Conservation (phyloP, 164 flowering plant species). For the Amborella trichopoda region DNA sequence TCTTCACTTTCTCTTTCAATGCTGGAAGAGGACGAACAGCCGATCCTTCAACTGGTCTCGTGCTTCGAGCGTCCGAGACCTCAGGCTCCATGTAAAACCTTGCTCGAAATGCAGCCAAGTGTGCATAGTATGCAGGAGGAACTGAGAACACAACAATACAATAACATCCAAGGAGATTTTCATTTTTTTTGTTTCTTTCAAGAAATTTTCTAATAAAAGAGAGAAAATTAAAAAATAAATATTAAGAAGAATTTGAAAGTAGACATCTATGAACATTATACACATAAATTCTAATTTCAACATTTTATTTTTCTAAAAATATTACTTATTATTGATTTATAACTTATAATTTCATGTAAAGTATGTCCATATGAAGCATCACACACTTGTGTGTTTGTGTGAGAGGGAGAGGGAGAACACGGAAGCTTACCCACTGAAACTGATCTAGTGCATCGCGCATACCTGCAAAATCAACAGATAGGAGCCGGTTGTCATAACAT, state of each 20-base stretch:
- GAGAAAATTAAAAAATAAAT: not conserved
- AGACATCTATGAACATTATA: too few relatives aligned
- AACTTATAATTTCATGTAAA: too few relatives aligned
- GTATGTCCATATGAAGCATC: too few relatives aligned
- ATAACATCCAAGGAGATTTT: not conserved
- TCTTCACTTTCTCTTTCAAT: slow-evolving; percentile 80
- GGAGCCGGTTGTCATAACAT: not conserved
- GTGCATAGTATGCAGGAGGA: slow-evolving; percentile 96
- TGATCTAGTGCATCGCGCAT: slow-evolving; percentile 89
- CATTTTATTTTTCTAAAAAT: too few relatives aligned
- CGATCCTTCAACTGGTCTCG: slow-evolving; percentile 16
- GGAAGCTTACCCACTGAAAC: slow-evolving; percentile 74
- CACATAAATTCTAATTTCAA: too few relatives aligned
- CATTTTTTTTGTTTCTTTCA: not conserved
- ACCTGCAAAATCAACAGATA: slow-evolving; percentile 58
- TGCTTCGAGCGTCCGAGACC: slow-evolving; percentile 42
- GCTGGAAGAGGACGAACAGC: slow-evolving; percentile 63
- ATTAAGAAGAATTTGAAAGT: too few relatives aligned
- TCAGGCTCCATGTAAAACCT: slow-evolving; percentile 92
- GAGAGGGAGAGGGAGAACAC: not conserved
- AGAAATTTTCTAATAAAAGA: not conserved
- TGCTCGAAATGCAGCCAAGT: slow-evolving; percentile 89
- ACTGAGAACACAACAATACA: slow-evolving; percentile 28
- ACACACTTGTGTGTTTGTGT: not conserved
- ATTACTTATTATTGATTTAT: too few relatives aligned